A percentile compares a stretch with the other conserved stretches of the same genome.
phyloP scores from a whole-genome alignment of 1,139 yeast species.

The Dujonia santamariae region DNA sequence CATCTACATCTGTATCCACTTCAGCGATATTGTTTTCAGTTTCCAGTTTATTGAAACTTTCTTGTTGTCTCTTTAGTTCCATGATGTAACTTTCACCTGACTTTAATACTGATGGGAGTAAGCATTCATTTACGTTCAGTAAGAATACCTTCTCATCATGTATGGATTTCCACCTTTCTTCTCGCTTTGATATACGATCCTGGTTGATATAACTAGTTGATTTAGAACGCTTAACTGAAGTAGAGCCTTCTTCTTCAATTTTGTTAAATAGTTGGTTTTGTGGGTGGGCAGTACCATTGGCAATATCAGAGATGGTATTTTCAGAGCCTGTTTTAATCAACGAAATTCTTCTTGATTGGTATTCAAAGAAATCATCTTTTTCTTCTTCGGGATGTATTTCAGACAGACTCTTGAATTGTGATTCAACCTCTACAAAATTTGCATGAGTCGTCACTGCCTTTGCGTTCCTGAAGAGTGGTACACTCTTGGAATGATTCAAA shows the following conservation, averaged over 20 bases:
- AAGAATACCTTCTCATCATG: conserved; percentile 31
- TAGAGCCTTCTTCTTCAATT: background rate
- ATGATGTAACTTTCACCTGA: conserved; percentile 33
- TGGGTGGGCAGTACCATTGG: background rate
- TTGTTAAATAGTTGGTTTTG: background rate
- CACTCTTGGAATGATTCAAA: conserved; percentile 11
- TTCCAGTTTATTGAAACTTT: background rate
- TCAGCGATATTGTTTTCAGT: background rate
- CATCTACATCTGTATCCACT: background rate
- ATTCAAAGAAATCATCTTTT: conserved; percentile 1
- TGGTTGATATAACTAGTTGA: conserved; percentile 21
- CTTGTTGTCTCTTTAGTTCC: conserved; percentile 25
- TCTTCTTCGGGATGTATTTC: no score
- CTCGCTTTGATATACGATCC: conserved; percentile 14
- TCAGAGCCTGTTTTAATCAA: conserved; percentile 10
- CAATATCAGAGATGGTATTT: background rate
- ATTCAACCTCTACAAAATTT: conserved; percentile 3
- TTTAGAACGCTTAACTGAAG: conserved; percentile 21
- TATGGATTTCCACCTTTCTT: conserved; percentile 28
- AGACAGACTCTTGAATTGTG: conserved; percentile 3
- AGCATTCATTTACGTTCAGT: conserved; percentile 28
- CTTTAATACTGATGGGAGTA: conserved; percentile 36
- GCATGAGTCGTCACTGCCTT: conserved; percentile 1
- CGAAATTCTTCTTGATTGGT: conserved; percentile 9
- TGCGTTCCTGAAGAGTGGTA: conserved; percentile 9